Conservation (phyloP, 1,139 yeast genomes). For the Debaryomyces udenii region DNA sequence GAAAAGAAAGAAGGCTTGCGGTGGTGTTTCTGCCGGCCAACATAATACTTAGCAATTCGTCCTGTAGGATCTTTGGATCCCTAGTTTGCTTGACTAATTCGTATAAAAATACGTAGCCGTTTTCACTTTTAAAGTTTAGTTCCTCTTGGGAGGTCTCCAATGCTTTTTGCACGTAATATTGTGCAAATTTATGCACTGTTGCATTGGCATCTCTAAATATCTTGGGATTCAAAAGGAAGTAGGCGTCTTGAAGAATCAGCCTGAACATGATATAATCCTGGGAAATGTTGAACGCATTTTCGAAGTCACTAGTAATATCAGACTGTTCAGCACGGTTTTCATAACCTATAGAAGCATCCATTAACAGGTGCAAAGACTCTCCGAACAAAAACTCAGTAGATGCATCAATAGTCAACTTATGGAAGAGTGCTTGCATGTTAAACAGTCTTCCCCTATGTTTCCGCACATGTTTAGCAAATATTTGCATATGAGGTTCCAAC, state of each 20-base stretch:
- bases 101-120: slow-evolving; percentile 49
- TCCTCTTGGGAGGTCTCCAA: slow-evolving; percentile 28
- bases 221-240: slow-evolving; percentile 31
- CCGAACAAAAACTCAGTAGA: slow-evolving; percentile 58
- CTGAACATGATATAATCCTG: slow-evolving; percentile 37
- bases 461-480: slow-evolving; percentile 36
- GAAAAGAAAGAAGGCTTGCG: slow-evolving; percentile 49
- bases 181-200: slow-evolving; percentile 30
- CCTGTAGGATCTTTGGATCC: slow-evolving; percentile 47
- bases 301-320: slow-evolving; percentile 37
- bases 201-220: slow-evolving; percentile 30
- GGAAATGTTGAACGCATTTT: slow-evolving; percentile 37
- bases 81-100: slow-evolving; percentile 50
- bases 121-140: slow-evolving; percentile 28
- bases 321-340: slow-evolving; percentile 22
- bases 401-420: slow-evolving; percentile 49
- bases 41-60: slow-evolving; percentile 50
- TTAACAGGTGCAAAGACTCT: slow-evolving; percentile 49
- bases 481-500: slow-evolving; percentile 49
- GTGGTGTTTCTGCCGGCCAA: slow-evolving; percentile 59
- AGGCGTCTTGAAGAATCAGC: slow-evolving; percentile 34
- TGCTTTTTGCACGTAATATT: slow-evolving; percentile 28
- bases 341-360: slow-evolving; percentile 45
- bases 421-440: slow-evolving; percentile 43
- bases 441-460: slow-evolving; percentile 30